Evolutionary conservation across 2,329 filamentous ascomycete genomes (phyloP), one percentile per base, ranked within the genome.

Genomic region (Phyllosticta citribraziliensis): DNA sequence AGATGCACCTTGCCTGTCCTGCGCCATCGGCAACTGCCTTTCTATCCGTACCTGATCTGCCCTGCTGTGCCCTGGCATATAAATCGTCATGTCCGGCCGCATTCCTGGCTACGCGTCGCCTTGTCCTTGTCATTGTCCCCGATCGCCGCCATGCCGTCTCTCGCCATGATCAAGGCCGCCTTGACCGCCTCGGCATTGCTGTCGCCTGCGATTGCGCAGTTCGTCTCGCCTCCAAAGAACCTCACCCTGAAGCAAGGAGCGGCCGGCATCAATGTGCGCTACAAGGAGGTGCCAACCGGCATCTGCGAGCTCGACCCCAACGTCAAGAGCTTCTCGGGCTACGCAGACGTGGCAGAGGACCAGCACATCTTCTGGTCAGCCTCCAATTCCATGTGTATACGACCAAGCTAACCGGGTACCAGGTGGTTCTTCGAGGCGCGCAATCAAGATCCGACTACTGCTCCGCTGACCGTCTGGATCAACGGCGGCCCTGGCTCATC

Each of bases 381-480:
- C 11, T 2, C 14, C 6, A 1, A 12, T 24, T 1, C 1, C 6
- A 2, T n/a, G 3, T 5, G 8, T 17, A 12, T 17, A 9, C 10
- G 5, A 20, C 24, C 47, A n/a, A n/a, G 33, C 57, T 59, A 22
- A 58, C 55, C 2, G 27, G 24, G 52, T 14, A 11, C 27, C 47
- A 67, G 66, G 66, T 74, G 77, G 76, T 79, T 83, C 69, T 84
- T 84, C 63, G 81, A 83, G 66, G 75, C 80, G 12, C 75, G 81
- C 33, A 79, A 80, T 58, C 67, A 70, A 53, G 75, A 81, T 63
- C 80, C 79, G 1, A 69, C 72, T 3, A 67, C 79, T 54, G 82
- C 82, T 2, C 84, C 84, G 0, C 70, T 86, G 33, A 80, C 82
- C 0, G 80, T 86, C 24, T 87, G 83, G 80, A 79, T 87, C 67